Evolutionary conservation across 2,329 filamentous ascomycete species (phyloP).

Genomic region (Phialophora verrucosa): DNA sequence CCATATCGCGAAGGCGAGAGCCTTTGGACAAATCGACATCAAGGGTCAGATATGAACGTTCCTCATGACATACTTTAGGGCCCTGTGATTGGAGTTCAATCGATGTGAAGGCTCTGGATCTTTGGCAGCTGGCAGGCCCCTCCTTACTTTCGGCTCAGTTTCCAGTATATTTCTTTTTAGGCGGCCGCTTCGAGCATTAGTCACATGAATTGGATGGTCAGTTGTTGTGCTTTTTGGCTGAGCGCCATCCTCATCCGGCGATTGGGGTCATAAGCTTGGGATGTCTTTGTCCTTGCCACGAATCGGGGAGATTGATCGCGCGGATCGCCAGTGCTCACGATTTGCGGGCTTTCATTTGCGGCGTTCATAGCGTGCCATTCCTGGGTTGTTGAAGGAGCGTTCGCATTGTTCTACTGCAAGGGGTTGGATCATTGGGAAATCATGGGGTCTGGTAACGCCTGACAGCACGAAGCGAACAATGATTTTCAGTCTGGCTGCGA

Average conservation of each 20-base stretch:
- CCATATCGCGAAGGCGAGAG: constrained; percentile 72
- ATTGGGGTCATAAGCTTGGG: background rate
- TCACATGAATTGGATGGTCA: background rate
- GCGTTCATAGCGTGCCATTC: background rate
- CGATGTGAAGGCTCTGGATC: background rate
- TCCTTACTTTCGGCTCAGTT: background rate
- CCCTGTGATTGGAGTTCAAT: background rate
- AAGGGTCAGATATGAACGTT: constrained; percentile 79
- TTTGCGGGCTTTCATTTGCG: background rate
- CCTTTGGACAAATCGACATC: constrained; percentile 90
- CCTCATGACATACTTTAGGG: constrained; percentile 6
- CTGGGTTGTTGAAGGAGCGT: background rate
- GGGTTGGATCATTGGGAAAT: background rate
- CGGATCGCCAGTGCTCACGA: too few species aligned
- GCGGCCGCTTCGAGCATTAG: background rate
- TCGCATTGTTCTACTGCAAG: background rate
- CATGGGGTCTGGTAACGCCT: background rate
- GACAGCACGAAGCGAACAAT: background rate
- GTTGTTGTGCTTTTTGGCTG: background rate
- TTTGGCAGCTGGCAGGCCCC: background rate
- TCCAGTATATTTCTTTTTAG: background rate
- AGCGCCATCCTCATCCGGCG: background rate
- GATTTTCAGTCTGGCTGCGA: background rate
- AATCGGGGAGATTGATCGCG: background rate
- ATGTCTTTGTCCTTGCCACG: background rate